phyloP scores from a whole-genome alignment of 129 eudicot species.

The Centrapalus pauciflorus region DNA sequence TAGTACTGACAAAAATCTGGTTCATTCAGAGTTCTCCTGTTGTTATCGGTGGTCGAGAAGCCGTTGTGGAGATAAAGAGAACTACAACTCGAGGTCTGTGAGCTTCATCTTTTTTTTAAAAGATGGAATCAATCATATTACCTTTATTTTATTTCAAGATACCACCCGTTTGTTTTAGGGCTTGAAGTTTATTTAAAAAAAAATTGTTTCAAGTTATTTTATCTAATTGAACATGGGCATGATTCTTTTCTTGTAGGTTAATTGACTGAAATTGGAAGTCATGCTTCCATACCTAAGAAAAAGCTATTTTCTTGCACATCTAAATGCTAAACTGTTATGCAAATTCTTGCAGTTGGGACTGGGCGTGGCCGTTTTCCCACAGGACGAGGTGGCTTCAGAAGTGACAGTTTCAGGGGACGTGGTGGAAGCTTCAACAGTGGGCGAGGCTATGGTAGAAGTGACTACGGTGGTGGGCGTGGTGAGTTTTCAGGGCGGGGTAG shows the following conservation, averaged over 20 bases:
- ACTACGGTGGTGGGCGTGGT: conserved; percentile 51
- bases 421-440: conserved; percentile 60
- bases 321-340: neutral
- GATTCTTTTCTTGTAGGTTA: neutral
- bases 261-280: neutral
- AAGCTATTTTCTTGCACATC: neutral
- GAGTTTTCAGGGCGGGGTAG: conserved; percentile 52
- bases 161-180: neutral
- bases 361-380: conserved; percentile 41
- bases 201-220: neutral
- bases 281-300: neutral
- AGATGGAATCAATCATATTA: neutral
- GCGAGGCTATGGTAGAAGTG: conserved; percentile 61
- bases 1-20: neutral
- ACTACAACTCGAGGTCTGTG: conserved; percentile 54
- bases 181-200: neutral
- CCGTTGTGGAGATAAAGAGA: conserved; percentile 51
- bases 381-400: conserved; percentile 60
- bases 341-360: conserved; percentile 41
- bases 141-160: neutral
- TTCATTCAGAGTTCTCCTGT: conserved; percentile 47
- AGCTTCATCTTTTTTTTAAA: neutral
- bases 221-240: neutral
- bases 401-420: conserved; percentile 58
- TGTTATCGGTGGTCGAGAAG: conserved; percentile 49